Percentiles rank a stretch among this genome's conserved stretches.
Evolutionary conservation across 768 basidiomycete species (phyloP).

Genomic region (Podaxis sp.): DNA sequence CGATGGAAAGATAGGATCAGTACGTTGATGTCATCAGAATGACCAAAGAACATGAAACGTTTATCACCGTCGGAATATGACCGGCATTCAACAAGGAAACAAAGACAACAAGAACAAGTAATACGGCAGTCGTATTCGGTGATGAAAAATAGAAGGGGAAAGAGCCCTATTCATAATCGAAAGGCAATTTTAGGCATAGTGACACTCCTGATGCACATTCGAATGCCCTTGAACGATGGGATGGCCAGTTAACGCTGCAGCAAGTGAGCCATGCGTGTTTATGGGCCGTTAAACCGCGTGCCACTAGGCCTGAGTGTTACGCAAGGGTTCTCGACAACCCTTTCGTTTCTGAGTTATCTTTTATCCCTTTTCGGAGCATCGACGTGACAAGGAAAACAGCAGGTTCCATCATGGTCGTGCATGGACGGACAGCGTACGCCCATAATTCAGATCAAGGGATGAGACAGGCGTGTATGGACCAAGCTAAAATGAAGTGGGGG

Average conservation of each 20-base stretch:
- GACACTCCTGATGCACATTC: neutral
- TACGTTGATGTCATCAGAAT: neutral
- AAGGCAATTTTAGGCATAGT: neutral
- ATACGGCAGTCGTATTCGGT: neutral
- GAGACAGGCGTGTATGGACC: neutral
- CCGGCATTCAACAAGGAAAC: neutral
- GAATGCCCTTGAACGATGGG: neutral
- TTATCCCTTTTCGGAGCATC: neutral
- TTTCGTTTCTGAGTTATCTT: neutral
- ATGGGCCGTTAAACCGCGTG: neutral
- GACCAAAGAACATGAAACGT: neutral
- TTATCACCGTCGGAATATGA: neutral
- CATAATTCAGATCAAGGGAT: neutral
- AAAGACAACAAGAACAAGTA: neutral
- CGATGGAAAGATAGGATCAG: slow-evolving; percentile 10
- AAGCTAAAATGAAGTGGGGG: neutral
- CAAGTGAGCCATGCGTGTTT: neutral
- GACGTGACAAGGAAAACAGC: neutral
- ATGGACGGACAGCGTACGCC: neutral
- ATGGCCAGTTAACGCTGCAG: neutral
- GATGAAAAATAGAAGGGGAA: neutral
- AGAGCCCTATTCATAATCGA: neutral
- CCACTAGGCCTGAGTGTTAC: neutral
- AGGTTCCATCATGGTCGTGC: neutral
- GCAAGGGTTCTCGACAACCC: neutral